Base-by-base conservation (phyloP, 306 rosid genomes). In the Gastrolobium bilobum region DNA sequence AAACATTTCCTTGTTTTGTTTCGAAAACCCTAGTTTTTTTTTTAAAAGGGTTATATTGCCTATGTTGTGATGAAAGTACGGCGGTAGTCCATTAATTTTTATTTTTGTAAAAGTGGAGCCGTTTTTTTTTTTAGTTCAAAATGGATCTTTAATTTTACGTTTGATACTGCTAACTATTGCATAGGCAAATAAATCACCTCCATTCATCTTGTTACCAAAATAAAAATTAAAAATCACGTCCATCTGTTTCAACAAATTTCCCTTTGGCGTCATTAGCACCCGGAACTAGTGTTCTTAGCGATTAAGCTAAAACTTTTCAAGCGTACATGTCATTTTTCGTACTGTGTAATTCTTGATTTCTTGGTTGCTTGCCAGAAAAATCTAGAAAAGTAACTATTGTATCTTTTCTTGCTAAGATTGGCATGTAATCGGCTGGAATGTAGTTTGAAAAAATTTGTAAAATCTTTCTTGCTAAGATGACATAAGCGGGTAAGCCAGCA, bases 11-110 rank as follows among this genome's bases (percentile, higher is more conserved):
- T 10, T 8, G 14, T 61, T 13, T n/a, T 74, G 78, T 79, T 71
- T 46, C 81, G 90, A 64, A 83, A 67, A 79, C 89, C 79, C 83
- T 67, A 63, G 52, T 78, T 80, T 79, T n/a, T n/a, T n/a, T n/a
- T n/a, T n/a, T n/a, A n/a, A n/a, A n/a, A n/a, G n/a, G n/a, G n/a
- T n/a, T n/a, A n/a, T n/a, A n/a, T n/a, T n/a, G 26, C 26, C 26
- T 20, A 20, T 0, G 26, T 20, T 20, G 26, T 20, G 26, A 20
- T 20, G 26, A 20, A 20, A 20, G 26, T 1, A 20, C 26, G 1
- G 26, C 0, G 26, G 26, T 20, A 20, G 26, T n/a, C n/a, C n/a
- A n/a, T n/a, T n/a, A n/a, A n/a, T n/a, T n/a, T n/a, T n/a, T n/a
- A n/a, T n/a, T n/a, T n/a, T n/a, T n/a, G n/a, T n/a, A n/a, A n/a